Evolutionary conservation across 768 basidiomycete genomes (phyloP).

Genomic region (Favolaschia claudopus): DNA sequence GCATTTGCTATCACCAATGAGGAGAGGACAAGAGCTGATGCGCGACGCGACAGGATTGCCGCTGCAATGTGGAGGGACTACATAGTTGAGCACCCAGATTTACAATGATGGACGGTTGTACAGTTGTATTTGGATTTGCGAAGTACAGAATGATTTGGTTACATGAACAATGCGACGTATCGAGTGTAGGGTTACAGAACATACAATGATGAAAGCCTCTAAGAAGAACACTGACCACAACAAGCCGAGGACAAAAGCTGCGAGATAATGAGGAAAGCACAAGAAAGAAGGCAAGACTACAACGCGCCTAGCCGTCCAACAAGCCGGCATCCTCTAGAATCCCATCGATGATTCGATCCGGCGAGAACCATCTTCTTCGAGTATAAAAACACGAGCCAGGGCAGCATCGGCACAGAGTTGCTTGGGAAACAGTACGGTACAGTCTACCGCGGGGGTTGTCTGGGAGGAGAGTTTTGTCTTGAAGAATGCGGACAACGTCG

Average conservation of each 20-base stretch:
- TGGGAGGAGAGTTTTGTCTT: slow-evolving; percentile 3
- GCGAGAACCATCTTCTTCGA: no score
- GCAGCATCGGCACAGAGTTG: background rate
- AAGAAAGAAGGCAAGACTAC: no score
- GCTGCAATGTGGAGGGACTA: background rate
- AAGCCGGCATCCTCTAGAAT: no score
- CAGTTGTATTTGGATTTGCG: no score
- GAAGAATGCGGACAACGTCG: slow-evolving; percentile 2
- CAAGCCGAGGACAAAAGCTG: no score
- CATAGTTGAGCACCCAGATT: background rate
- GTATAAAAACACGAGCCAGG: background rate
- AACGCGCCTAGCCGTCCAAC: no score
- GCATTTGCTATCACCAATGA: slow-evolving; percentile 4
- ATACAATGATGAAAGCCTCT: no score
- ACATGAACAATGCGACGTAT: no score
- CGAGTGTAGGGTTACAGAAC: no score
- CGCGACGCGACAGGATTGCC: background rate
- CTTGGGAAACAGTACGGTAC: background rate
- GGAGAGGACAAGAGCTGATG: background rate
- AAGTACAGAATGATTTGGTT: no score
- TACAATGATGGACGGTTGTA: background rate
- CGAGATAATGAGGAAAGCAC: no score
- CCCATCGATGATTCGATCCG: slow-evolving; percentile 1
- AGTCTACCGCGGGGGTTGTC: background rate
- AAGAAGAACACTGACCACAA: no score